phyloP scores from a whole-genome alignment of 495 filamentous ascomycete genomes.

The Lepidopterella palustris region DNA sequence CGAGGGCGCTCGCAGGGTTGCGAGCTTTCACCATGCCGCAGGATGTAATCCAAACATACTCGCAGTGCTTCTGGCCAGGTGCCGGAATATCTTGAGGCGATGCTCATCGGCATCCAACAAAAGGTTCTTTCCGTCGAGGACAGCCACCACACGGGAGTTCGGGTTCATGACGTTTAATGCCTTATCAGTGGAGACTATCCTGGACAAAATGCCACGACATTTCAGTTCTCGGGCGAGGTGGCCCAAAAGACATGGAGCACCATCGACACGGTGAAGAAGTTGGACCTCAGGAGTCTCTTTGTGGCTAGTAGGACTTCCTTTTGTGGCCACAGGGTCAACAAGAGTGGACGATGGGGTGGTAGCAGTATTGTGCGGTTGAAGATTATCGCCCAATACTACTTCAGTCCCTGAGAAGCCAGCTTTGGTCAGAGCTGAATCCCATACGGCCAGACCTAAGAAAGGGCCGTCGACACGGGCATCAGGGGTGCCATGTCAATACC shows the following conservation, averaged over 20 bases:
- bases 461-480: conserved; percentile 5
- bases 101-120: conserved; percentile 7
- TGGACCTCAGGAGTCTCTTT: background rate
- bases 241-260: background rate
- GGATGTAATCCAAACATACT: conserved; percentile 19
- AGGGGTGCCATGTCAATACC: background rate
- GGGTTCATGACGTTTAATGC: background rate
- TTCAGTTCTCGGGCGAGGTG: background rate
- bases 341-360: background rate
- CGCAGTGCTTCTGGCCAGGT: conserved; percentile 15
- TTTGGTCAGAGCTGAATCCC: background rate
- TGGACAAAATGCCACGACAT: background rate
- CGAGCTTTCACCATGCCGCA: conserved; percentile 18
- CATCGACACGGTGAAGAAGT: background rate
- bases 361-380: background rate
- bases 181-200: background rate
- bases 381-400: conserved; percentile 5
- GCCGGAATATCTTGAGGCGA: conserved; percentile 21
- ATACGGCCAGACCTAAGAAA: background rate
- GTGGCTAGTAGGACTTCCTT: background rate
- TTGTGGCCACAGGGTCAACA: background rate
- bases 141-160: conserved; percentile 18
- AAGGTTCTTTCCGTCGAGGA: conserved; percentile 22
- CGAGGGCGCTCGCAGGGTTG: conserved; percentile 19
- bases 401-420: conserved; percentile 15